These are phyloP conservation scores for Botryosphaeria dothidea DNA, from an alignment of 2,329 filamentous ascomycete species.

Conservation along the genomic window DNA sequence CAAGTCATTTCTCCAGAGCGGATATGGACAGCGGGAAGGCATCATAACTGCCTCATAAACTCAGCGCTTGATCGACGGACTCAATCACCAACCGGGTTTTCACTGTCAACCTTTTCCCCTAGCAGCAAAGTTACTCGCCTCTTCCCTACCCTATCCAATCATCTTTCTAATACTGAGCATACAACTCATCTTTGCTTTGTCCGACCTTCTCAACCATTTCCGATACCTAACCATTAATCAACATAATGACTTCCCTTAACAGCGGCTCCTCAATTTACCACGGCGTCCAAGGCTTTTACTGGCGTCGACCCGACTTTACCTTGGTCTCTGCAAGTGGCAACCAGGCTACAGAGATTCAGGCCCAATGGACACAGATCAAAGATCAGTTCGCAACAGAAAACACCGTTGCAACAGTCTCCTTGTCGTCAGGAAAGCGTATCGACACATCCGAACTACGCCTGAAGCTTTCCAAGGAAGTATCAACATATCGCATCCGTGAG, in stretches of 20 bases:
- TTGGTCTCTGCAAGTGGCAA: slow-evolving; percentile 30
- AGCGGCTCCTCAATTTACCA: slow-evolving; percentile 32
- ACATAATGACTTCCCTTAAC: slow-evolving; percentile 32
- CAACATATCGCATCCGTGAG: not conserved
- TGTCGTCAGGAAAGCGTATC: not conserved
- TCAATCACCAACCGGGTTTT: not conserved
- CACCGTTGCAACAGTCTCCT: not conserved
- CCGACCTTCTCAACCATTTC: not conserved
- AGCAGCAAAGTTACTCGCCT: not conserved
- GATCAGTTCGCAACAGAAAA: not conserved
- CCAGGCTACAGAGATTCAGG: not conserved
- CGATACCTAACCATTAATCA: too few species aligned
- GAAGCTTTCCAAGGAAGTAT: not conserved
- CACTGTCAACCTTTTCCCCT: not conserved
- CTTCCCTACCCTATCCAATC: not conserved
- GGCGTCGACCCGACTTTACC: slow-evolving; percentile 27
- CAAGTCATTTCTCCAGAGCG: not conserved
- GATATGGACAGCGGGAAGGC: not conserved
- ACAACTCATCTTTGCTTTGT: not conserved
- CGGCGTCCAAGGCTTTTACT: slow-evolving; percentile 32
- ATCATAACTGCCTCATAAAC: not conserved
- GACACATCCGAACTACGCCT: not conserved
- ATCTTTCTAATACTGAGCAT: not conserved
- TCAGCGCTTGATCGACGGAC: not conserved
- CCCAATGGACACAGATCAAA: not conserved